phyloP scores from a whole-genome alignment of 129 eudicot genomes.

The Heracleum sosnowskyi region DNA sequence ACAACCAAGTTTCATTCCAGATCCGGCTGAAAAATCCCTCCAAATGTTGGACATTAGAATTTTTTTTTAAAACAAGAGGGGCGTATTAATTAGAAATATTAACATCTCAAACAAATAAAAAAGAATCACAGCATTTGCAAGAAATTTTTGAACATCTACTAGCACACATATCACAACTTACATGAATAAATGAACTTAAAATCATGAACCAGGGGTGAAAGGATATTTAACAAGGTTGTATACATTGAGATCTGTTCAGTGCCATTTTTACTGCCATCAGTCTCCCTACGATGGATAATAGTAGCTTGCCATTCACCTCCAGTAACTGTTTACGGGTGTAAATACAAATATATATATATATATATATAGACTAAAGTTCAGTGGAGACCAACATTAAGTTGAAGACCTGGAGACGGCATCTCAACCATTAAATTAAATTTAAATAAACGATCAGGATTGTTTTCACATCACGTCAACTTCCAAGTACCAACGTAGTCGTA shows the following conservation, averaged over 20 bases:
- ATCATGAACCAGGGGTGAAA: background rate
- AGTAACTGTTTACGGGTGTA: background rate
- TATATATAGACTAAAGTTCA: too few species aligned
- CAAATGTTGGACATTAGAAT: slow-evolving; percentile 3
- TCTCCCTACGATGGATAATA: background rate
- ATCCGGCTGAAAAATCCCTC: slow-evolving; percentile 40
- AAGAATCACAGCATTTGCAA: background rate
- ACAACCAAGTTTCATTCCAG: slow-evolving; percentile 74
- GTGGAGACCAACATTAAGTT: too few species aligned
- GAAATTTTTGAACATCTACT: background rate
- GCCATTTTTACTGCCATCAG: background rate
- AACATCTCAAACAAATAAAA: background rate
- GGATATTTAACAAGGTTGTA: background rate
- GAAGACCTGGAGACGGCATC: too few species aligned
- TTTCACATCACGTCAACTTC: too few species aligned
- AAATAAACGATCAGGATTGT: too few species aligned
- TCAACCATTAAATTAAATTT: too few species aligned
- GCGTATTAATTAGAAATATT: background rate
- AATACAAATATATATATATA: background rate
- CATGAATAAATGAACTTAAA: background rate
- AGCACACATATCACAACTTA: background rate
- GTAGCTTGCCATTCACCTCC: background rate
- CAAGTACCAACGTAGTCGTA: too few species aligned
- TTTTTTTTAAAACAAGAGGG: background rate
- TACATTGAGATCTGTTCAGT: background rate